Percentiles rank a stretch among this genome's conserved stretches.
Conservation (phyloP, 257 asterid species). For the Cynanchum wilfordii region DNA sequence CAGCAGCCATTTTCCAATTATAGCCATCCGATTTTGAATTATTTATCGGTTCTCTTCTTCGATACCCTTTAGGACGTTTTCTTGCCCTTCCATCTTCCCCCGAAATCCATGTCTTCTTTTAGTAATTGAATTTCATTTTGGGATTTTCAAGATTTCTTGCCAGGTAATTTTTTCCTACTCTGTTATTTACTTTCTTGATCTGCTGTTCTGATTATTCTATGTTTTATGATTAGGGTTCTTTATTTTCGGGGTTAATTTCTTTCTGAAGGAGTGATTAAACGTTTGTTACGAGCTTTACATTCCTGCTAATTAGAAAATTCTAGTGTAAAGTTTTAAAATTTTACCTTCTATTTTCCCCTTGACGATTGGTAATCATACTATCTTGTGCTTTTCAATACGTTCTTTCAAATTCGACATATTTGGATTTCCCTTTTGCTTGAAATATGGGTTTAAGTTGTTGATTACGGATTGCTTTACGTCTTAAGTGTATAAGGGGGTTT, state of each 20-base stretch:
- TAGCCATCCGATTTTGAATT: not conserved
- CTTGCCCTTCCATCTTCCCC: not conserved
- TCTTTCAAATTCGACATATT: not conserved
- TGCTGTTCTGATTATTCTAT: not conserved
- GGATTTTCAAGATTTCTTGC: not conserved
- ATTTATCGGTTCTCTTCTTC: slow-evolving; percentile 1
- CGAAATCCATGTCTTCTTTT: not conserved
- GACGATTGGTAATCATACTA: not conserved
- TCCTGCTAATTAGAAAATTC: not conserved
- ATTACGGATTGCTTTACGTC: not conserved
- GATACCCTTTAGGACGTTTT: not conserved
- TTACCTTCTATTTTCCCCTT: not conserved
- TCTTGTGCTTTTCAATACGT: not conserved
- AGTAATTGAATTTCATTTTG: not conserved
- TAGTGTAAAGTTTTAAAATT: not conserved
- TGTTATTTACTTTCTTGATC: not conserved
- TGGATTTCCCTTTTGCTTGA: not conserved
- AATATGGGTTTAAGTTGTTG: not conserved
- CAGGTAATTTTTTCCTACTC: not conserved
- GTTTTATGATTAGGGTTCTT: slow-evolving; percentile 5
- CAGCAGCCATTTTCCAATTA: not conserved
- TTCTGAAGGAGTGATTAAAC: not conserved
- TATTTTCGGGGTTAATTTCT: not conserved
- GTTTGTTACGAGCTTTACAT: not conserved
- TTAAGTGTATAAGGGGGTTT: not conserved